Base-by-base conservation (phyloP, 306 rosid genomes). In the Chamaecrista fasciculata region DNA sequence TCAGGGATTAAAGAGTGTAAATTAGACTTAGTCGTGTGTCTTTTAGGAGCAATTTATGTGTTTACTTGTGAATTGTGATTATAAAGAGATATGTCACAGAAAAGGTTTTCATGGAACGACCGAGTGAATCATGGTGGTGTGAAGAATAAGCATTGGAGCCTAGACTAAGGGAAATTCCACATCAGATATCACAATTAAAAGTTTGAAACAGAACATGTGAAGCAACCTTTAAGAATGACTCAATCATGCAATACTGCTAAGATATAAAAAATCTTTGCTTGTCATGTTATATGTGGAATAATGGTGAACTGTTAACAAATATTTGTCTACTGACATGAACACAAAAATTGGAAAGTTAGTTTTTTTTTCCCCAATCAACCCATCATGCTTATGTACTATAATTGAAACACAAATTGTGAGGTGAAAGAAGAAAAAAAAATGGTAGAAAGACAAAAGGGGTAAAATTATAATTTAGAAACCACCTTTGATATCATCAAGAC, bases 401-500 rank as follows among this genome's bases (percentile, higher is more conserved):
- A 25, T 25, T 14, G 3, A n/a, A n/a, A 46, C 50, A 16, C 4
- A 7, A 7, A 34, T 4, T 34, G 40, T 2, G 40, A 34, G 40
- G 6, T 34, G 40, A 34, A 34, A 34, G 8, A 2, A 46, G 50
- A 46, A 47, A 47, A 47, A 8, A 47, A 7, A 47, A 49, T 49
- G 12, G 26, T 7, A 49, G 24, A 57, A 0, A n/a, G 63, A 31
- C 36, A 33, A 33, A 33, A 33, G 6, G 4, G 36, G 6, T 33
- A 31, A 57, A 11, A 24, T 25, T 16, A 29, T 33, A 55, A 26
- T 5, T 14, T 55, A 6, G 28, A 57, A 59, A 44, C 23, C 46
- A 59, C 65, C 65, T 33, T 8, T 33, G 26, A 58, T 58, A 33
- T 58, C 64, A 21, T 58, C 64, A 23, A 59, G 28, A 16, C 46